These are phyloP conservation scores for Colletotrichum simmondsii DNA, from an alignment of 2,329 filamentous ascomycete species.

Conservation along the genomic window DNA sequence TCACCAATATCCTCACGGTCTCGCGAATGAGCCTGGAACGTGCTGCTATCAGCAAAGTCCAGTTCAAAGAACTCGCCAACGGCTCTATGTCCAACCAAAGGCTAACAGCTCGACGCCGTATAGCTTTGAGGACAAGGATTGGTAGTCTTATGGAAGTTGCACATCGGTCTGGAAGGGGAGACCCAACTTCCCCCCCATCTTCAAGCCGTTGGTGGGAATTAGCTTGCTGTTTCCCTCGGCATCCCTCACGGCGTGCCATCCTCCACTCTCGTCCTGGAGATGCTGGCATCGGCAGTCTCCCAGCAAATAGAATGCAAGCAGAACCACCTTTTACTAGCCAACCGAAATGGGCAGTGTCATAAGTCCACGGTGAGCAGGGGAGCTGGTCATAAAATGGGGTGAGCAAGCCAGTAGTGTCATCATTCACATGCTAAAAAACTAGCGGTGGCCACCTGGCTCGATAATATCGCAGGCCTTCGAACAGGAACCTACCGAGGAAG, in stretches of 20 bases:
- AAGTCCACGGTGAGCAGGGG: constrained; percentile 12
- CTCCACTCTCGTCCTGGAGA: neutral
- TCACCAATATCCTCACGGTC: too few species aligned
- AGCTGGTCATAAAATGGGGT: neutral
- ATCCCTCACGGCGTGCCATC: constrained; percentile 5
- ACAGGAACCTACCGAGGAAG: constrained; percentile 29
- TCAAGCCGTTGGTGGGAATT: neutral
- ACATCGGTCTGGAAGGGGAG: neutral
- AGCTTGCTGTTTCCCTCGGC: neutral
- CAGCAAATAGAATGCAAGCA: constrained; percentile 16
- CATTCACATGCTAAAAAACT: constrained; percentile 33
- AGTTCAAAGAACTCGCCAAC: neutral
- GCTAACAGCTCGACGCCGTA: neutral
- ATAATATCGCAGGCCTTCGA: constrained; percentile 10
- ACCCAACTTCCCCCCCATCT: neutral
- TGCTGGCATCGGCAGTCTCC: constrained; percentile 1
- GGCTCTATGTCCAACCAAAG: neutral
- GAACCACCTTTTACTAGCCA: constrained; percentile 21
- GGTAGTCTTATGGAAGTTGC: neutral
- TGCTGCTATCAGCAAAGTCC: neutral
- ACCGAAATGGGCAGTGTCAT: constrained; percentile 23
- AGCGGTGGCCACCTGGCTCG: constrained; percentile 17
- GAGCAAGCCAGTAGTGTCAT: constrained; percentile 13
- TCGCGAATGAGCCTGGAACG: neutral
- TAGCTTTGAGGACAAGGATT: neutral